These are phyloP conservation scores for Tetrahymena elliotti DNA, from an alignment of 73 alveolate genomes.

Conservation along the genomic window DNA sequence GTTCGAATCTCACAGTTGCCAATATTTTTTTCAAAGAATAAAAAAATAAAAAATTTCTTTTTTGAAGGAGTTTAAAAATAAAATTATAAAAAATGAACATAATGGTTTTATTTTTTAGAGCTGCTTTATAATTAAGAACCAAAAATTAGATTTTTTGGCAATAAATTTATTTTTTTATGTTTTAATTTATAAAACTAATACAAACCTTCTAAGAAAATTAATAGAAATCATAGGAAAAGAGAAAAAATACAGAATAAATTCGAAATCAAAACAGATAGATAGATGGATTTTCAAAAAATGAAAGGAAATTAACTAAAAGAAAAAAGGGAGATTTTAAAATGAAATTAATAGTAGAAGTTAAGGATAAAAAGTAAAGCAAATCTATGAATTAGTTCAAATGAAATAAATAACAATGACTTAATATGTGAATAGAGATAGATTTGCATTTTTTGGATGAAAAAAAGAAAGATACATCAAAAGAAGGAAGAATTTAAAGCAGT, in stretches of 20 bases:
- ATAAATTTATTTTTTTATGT: too few species aligned
- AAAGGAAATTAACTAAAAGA: background rate
- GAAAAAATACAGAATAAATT: background rate
- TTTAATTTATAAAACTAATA: too few species aligned
- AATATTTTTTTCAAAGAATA: background rate
- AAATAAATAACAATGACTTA: background rate
- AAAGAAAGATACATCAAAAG: background rate
- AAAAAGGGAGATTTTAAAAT: background rate
- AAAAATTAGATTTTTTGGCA: too few species aligned
- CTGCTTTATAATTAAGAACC: too few species aligned
- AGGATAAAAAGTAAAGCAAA: background rate
- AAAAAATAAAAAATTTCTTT: background rate
- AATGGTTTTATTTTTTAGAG: too few species aligned
- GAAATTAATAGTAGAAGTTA: background rate
- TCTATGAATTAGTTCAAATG: background rate
- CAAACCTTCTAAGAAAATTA: background rate
- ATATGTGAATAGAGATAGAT: background rate
- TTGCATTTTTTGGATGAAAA: background rate
- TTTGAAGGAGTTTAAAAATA: too few species aligned
- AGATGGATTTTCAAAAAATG: background rate
- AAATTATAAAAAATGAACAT: too few species aligned
- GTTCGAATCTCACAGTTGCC: constrained; percentile 3
- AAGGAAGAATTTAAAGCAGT: background rate
- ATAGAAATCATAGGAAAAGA: background rate
- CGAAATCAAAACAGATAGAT: too few species aligned